These are phyloP conservation scores for Lonicera japonica DNA, from an alignment of 129 eudicot species.

Conservation along the genomic window DNA sequence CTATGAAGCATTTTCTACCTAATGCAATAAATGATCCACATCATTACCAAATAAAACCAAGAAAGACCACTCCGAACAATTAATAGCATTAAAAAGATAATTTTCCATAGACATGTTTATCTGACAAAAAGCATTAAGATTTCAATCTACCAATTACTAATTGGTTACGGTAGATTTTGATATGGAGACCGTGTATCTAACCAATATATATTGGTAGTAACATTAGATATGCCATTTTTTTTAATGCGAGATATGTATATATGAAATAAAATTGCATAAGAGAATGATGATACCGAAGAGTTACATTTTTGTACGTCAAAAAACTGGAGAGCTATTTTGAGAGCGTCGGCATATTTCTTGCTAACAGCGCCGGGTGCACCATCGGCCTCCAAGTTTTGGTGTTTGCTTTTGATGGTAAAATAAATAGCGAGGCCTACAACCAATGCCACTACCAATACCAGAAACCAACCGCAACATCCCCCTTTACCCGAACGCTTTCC, in stretches of 20 bases:
- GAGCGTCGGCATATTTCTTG: conserved; percentile 67
- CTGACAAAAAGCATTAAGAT: too few relatives aligned
- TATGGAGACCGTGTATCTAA: too few relatives aligned
- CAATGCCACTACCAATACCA: conserved; percentile 37
- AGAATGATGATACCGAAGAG: not conserved
- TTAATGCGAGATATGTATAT: too few relatives aligned
- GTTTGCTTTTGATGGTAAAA: conserved; percentile 30
- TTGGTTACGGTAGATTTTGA: too few relatives aligned
- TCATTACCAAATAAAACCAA: not conserved
- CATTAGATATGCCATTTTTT: too few relatives aligned
- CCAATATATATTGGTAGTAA: too few relatives aligned
- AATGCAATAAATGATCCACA: not conserved
- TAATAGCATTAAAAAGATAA: not conserved
- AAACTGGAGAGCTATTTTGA: conserved; percentile 71
- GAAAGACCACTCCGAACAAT: not conserved
- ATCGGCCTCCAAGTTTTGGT: conserved; percentile 31
- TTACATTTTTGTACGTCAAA: conserved; percentile 79
- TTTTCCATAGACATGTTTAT: too few relatives aligned
- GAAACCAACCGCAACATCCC: conserved; percentile 58
- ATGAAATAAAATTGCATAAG: not conserved
- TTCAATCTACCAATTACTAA: too few relatives aligned
- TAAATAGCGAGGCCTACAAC: conserved; percentile 38
- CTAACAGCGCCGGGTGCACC: conserved; percentile 74
- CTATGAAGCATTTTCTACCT: too few relatives aligned
- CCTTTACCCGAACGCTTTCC: conserved; percentile 29